These are phyloP conservation scores for Calonectria ilicicola DNA, from an alignment of 2,329 filamentous ascomycete species.

Conservation along the genomic window DNA sequence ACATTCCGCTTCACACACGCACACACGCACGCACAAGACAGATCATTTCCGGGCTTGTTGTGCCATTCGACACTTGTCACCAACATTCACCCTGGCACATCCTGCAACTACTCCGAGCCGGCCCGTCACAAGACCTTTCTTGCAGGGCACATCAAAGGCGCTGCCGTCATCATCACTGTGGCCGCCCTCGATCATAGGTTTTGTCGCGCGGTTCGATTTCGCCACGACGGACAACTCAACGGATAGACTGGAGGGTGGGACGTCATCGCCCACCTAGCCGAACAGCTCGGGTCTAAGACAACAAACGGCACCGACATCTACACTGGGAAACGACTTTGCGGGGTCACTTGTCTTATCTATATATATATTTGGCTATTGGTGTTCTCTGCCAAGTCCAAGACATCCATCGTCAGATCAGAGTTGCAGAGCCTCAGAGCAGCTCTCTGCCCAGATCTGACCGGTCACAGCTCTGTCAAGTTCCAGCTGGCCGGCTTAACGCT, in stretches of 20 bases:
- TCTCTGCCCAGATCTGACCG: slow-evolving; percentile 25
- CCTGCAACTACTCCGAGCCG: background rate
- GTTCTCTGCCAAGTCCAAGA: background rate
- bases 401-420: background rate
- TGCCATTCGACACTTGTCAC: background rate
- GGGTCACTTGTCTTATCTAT: background rate
- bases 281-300: slow-evolving; percentile 13
- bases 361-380: background rate
- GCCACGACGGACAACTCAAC: slow-evolving; percentile 30
- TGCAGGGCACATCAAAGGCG: background rate
- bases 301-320: background rate
- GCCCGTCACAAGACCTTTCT: background rate
- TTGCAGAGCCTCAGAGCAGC: slow-evolving; percentile 39
- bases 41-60: background rate
- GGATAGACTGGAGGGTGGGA: slow-evolving; percentile 26
- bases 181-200: background rate
- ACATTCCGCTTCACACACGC: background rate
- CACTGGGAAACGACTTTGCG: background rate
- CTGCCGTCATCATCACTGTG: background rate
- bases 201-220: slow-evolving; percentile 21
- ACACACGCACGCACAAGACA: background rate
- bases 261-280: slow-evolving; percentile 36
- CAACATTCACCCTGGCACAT: background rate
- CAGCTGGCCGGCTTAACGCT: slow-evolving; percentile 31
- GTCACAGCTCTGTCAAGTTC: slow-evolving; percentile 19